Base-by-base conservation (phyloP, 768 basidiomycete genomes). In the Daedalea quercina region DNA sequence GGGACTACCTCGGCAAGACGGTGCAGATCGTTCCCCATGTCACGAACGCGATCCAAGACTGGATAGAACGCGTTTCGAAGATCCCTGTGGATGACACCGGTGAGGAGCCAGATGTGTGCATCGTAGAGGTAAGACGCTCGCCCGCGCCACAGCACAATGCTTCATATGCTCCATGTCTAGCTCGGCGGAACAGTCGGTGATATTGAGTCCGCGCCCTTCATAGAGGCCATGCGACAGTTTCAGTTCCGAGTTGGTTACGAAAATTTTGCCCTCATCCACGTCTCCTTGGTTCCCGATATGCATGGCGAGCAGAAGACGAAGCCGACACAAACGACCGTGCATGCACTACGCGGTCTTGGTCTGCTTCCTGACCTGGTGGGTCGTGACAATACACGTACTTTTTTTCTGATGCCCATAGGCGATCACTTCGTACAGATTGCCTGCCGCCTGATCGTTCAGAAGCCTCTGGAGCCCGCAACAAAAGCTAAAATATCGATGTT, bases 211-310 rank as follows among this genome's bases (percentile, higher is more conserved):
- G 94, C 94, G 2, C 95, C 95, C 2, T 99, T 99, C 69, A 78
- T 99, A 44, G 95, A 99, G 69, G 95, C 95, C 0, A 94, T 99
- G 88, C 85, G 95, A n/a, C 95, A 99, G 68, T 99, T 99, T 78
- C 95, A 99, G 66, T 97, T 97, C 76, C 86, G 95, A 52, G 94
- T 98, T 20, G 94, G 95, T 17, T 81, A 88, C 65, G 90, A 93
- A 54, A 97, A 98, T 71, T 97, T 97, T 66, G 94, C 95, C 0
- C 82, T 98, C 51, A 85, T 98, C 54, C 94, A 97, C 60, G 95
- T 99, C 45, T 94, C 92, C 6, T 84, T 99, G 26, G 93, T 99
- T n/a, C 95, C 95, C 17, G 92, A 96, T 63, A 91, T 99, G 78
- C 93, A 96, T 50, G 95, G 95, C 52, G 95, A 99, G 68, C 95